Base-by-base conservation (phyloP, 768 basidiomycete species). In the Pisolithus microcarpus region DNA sequence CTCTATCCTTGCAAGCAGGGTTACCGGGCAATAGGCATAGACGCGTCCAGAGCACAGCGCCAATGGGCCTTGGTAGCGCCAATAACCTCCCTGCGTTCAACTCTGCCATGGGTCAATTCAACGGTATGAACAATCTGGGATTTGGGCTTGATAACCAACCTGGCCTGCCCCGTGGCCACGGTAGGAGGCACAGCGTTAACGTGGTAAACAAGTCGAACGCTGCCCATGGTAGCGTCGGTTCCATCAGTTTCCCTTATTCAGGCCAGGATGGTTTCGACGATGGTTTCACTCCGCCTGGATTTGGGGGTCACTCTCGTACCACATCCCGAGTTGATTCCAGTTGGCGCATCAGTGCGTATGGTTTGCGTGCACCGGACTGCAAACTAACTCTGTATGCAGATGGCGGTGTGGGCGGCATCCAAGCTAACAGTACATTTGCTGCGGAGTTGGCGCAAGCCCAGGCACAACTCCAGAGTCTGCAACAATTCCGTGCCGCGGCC, bases 391-490 rank as follows among this genome's bases (percentile, higher is more conserved):
- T 37, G 53, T 8, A 36, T 31, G 44, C 53, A 89, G 87, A 86
- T 69, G 88, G 86, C 42, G 85, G 86, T 46, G 85, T 89, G 48
- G 85, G 84, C 24, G 77, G 77, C 39, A 74, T 75, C 11, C 74
- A 87, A 64, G 78, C 78, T 55, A 79, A 76, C 55, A 79, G 76
- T 53, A 77, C 73, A 13, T 84, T 85, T 59, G 77, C 83, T 26
- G 79, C 89, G 13, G 92, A 96, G 65, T 84, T 99, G 23, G 95
- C 93, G 2, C 91, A 95, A 64, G 96, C 96, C 7, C 94, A 97
- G 66, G 93, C 94, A 5, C 96, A 99, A 65, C 74, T 99, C 11
- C 89, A 92, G 62, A 95, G 94, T 58, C 75, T 99, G 49, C 92
- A 95, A 61, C 92, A 96, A 60, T 99, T 98, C 77, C 87, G 94